Base-by-base conservation (phyloP, 352 stramenopile species). In the Pythium grandisporangium region DNA sequence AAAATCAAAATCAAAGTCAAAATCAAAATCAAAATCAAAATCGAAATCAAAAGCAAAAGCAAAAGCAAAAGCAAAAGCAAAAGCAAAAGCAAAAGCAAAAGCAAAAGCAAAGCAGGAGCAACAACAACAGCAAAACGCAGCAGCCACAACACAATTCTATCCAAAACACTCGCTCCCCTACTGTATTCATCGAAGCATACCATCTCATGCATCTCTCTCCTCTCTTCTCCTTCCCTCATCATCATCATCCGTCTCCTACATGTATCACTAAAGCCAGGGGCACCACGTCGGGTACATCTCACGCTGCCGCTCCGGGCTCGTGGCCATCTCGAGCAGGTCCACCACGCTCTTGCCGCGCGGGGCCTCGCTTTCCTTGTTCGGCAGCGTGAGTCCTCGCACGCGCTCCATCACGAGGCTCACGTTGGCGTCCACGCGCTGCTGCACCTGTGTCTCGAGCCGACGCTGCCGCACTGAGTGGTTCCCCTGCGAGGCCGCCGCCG, bases 231-330 rank as follows among this genome's bases (percentile, higher is more conserved):
- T 17, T 46, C 16, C 8, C n/a, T 21, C 35, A n/a, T 24, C 34
- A 25, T 13, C 19, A 14, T 16, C n/a, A 27, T 5, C 10, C 37
- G 27, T 21, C 6, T 37, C 17, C 37, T 13, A 2, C 12, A 24
- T 43, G 16, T 29, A 41, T 22, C 10, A 34, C 53, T 87, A 94
- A 14, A 94, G 53, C 82, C 82, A 94, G 1, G 82, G 82, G 20
- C 62, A 87, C 82, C 82, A 94, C 25, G 82, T 93, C 20, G 82
- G 79, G 41, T 88, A 86, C 70, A 94, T 93, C 48, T 93, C 75
- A 13, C 63, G 72, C 51, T 93, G 79, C 5, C 68, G 68, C 42
- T 94, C 80, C 6, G 72, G 61, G 32, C 66, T 92, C 20, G 76
- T 91, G 6, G 82, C 77, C 52, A 91, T 83, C 43, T 88, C 75